These are phyloP conservation scores for Persicaria tinctoria DNA, from an alignment of 148 eudicot species.

Conservation along the genomic window DNA sequence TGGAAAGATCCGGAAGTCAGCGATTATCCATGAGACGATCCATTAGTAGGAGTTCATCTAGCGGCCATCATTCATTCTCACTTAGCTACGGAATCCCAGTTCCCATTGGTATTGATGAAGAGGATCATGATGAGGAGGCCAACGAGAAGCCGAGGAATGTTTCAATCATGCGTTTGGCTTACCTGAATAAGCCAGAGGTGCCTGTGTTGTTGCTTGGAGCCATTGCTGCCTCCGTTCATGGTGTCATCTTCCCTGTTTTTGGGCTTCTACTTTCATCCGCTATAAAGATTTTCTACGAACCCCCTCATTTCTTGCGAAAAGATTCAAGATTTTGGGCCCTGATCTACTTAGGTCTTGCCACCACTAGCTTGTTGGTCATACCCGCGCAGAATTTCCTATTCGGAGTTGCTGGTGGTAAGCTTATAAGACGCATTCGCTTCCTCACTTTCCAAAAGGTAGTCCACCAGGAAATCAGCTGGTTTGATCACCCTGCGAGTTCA, in stretches of 20 bases:
- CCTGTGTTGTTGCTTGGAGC: conserved; percentile 54
- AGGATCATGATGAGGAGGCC: conserved; percentile 16
- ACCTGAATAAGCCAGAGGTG: conserved; percentile 61
- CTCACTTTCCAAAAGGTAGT: conserved; percentile 63
- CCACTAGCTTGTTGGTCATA: conserved; percentile 25
- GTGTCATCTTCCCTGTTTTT: conserved; percentile 58
- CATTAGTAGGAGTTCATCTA: conserved; percentile 49
- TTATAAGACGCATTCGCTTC: conserved; percentile 60
- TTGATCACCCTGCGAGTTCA: conserved; percentile 74
- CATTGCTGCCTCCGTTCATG: conserved; percentile 50
- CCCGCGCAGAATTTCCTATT: conserved; percentile 69
- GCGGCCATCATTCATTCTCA: conserved; percentile 38
- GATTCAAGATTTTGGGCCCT: conserved; percentile 60
- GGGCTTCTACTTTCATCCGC: conserved; percentile 56
- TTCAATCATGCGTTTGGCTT: conserved; percentile 43
- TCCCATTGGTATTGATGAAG: conserved; percentile 27
- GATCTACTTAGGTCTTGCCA: conserved; percentile 38
- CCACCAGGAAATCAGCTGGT: conserved; percentile 84
- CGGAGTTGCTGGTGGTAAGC: conserved; percentile 71
- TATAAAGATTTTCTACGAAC: conserved; percentile 58
- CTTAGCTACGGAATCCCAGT: conserved; percentile 27
- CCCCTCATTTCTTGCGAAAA: conserved; percentile 28
- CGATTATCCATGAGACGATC: conserved; percentile 44
- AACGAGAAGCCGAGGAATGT: conserved; percentile 24
- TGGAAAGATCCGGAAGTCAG: conserved; percentile 45